Percentiles rank a stretch among this genome's conserved stretches.
Evolutionary conservation across 225 moss, liverwort and hornwort genomes (phyloP).

Genomic region (Thuidium tamariscinum): DNA sequence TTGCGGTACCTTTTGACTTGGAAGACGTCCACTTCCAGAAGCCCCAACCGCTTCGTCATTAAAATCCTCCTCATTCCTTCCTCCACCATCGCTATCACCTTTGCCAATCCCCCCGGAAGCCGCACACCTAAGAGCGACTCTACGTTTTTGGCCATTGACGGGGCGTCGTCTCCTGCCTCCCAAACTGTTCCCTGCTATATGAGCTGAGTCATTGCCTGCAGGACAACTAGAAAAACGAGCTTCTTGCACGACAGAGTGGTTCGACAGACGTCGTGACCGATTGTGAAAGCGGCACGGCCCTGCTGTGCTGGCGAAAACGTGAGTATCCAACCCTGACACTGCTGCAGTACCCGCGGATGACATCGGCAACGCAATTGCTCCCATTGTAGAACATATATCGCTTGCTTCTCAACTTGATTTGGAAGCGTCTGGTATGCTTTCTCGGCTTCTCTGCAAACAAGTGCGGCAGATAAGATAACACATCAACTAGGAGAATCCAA

Average conservation of each 20-base stretch:
- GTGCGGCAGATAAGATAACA: neutral
- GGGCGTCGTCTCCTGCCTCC: neutral
- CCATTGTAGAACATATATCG: slow-evolving; percentile 11
- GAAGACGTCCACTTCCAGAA: slow-evolving; percentile 54
- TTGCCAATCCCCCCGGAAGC: slow-evolving; percentile 19
- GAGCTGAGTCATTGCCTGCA: neutral
- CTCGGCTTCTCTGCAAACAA: neutral
- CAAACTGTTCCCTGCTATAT: neutral
- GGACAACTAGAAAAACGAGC: neutral
- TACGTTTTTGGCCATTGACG: neutral
- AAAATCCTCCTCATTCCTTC: slow-evolving; percentile 27
- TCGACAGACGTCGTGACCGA: neutral
- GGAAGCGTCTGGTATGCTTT: neutral
- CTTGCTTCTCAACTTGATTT: neutral
- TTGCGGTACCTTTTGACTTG: slow-evolving; percentile 44
- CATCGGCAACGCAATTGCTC: slow-evolving; percentile 24
- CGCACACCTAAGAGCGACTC: slow-evolving; percentile 15
- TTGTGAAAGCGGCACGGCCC: slow-evolving; percentile 3
- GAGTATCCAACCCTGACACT: slow-evolving; percentile 18
- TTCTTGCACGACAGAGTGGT: slow-evolving; percentile 6
- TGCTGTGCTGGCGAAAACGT: neutral
- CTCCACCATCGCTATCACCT: slow-evolving; percentile 12
- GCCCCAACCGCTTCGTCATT: slow-evolving; percentile 51
- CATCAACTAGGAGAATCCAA: neutral
- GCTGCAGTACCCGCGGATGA: slow-evolving; percentile 17